Percentiles rank a stretch among this genome's conserved stretches.
phyloP scores from a whole-genome alignment of 2,329 filamentous ascomycete genomes.

The Cladosporium phlei region DNA sequence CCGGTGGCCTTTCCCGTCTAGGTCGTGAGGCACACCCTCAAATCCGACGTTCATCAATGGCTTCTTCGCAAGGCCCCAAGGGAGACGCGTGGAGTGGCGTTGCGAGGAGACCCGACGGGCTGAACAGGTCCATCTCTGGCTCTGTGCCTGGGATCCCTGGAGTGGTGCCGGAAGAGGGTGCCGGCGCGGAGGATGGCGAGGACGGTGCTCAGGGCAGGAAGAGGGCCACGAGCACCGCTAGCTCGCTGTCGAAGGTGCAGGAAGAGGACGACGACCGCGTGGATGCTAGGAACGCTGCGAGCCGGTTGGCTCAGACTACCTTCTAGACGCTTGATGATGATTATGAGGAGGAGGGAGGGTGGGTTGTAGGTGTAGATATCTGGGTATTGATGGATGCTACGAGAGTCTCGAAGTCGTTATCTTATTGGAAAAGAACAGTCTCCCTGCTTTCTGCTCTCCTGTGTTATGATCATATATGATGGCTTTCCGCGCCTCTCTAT shows the following conservation, averaged over 20 bases:
- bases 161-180: constrained; percentile 54
- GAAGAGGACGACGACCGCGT: constrained; percentile 91
- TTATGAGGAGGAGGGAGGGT: neutral
- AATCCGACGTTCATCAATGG: constrained; percentile 70
- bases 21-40: constrained; percentile 83
- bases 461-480: too few species aligned
- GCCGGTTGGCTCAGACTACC: constrained; percentile 86
- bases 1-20: constrained; percentile 81
- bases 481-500: too few species aligned
- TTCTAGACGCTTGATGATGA: too few species aligned
- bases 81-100: constrained; percentile 98
- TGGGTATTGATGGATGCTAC: too few species aligned
- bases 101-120: constrained; percentile 72
- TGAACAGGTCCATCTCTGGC: constrained; percentile 71
- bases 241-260: constrained; percentile 55
- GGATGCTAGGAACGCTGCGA: constrained; percentile 92
- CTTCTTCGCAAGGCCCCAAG: constrained; percentile 88
- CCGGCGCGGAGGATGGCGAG: constrained; percentile 43
- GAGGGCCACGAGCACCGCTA: constrained; percentile 45
- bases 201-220: constrained; percentile 47
- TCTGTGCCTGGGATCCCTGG: constrained; percentile 55
- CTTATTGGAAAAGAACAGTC: too few species aligned
- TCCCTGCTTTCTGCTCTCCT: too few species aligned
- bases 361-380: neutral
- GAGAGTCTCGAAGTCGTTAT: too few species aligned